Evolutionary conservation across 106 monocot genomes (phyloP), one percentile per base, ranked within the genome.

Genomic region (Dendrobium huoshanense): DNA sequence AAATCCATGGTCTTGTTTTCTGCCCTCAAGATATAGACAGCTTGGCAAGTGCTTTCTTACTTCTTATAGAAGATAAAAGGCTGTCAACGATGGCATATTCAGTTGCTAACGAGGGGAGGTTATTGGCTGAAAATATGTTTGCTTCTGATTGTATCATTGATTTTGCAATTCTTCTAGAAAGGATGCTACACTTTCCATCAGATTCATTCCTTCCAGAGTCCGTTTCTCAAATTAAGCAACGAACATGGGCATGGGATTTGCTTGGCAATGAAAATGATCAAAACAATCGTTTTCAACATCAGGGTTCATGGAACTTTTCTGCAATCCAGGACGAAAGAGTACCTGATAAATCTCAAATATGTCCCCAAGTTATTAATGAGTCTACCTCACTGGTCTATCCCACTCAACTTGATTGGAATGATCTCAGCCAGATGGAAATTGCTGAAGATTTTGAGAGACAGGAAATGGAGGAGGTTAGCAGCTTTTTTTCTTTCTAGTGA

Each of bases 161-260:
- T 44, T 88, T 95, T 85, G 86, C 86, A 59, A 92, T 85, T 84
- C 98, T 98, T 89, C 85, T 94, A 56, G 98, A 98, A 84, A 91
- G 79, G 80, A 77, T 92, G 41, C 75, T 98, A 13, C 84, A 87
- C 48, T 95, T 91, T 86, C 95, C 98, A 47, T 98, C 98, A 67
- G 88, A 98, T 80, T 80, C 77, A n/a, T 77, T 88, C 42, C 91
- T 93, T 77, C 98, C 98, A 64, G 70, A 37, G 64, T 54, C 87
- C 10, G 10, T 82, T 61, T 84, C 85, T 82, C 79, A 91, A 75
- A 76, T 92, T 78, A 65, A 84, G 73, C 92, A 87, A 51, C 83
- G 72, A 16, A 80, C 72, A 56, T 98, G 98, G 98, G 84, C 86
- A 61, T 98, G 98, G 98, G 75, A 85, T 81, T 84, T 87, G 47